phyloP scores from a whole-genome alignment of 257 asterid genomes.

The Coffea canephora region DNA sequence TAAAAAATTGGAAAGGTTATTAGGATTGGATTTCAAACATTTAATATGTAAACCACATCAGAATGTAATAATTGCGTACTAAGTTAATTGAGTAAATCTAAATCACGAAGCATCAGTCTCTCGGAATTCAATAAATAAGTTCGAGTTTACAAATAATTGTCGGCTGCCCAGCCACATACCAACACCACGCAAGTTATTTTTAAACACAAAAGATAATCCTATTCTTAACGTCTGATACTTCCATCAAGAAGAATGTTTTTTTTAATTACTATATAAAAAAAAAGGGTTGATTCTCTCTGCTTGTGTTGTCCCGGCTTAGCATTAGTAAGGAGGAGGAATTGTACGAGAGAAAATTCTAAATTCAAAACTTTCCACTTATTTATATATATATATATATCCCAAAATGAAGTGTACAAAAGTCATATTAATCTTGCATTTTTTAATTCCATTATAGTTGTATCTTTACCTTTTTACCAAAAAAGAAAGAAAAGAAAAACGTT shows the following conservation, averaged over 20 bases:
- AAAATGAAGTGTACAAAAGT: no score
- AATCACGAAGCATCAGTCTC: background rate
- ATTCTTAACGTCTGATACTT: background rate
- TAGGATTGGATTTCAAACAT: background rate
- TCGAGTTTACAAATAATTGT: background rate
- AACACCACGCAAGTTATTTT: background rate
- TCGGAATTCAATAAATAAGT: background rate
- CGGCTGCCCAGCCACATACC: constrained; percentile 10
- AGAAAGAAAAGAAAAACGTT: no score
- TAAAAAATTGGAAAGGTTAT: background rate
- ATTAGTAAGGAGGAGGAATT: no score
- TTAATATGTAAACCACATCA: background rate
- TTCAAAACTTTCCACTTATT: no score
- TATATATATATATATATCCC: no score
- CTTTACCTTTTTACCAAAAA: no score
- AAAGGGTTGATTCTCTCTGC: background rate
- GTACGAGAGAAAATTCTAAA: no score
- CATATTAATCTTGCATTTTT: no score
- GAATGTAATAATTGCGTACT: background rate
- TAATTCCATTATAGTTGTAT: no score
- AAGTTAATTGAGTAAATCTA: background rate
- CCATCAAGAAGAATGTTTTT: no score
- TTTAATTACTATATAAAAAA: no score
- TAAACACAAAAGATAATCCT: background rate
- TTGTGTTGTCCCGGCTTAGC: no score